Conservation (phyloP, 2,329 filamentous ascomycete species). For the Colletotrichum lentis region DNA sequence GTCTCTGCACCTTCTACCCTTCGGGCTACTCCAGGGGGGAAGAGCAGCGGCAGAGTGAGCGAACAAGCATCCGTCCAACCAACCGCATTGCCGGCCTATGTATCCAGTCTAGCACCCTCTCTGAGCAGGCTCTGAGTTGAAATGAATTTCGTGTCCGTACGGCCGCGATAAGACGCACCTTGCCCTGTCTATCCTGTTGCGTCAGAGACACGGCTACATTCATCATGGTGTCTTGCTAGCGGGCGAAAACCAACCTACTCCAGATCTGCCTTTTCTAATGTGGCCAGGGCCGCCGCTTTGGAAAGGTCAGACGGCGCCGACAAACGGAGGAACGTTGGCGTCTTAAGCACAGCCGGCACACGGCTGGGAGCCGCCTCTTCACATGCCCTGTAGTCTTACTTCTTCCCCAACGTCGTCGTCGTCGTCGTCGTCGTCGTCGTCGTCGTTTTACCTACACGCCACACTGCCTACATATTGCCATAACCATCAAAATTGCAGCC, state of each 20-base stretch:
- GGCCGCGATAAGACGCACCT: background rate
- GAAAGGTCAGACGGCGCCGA: background rate
- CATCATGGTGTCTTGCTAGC: background rate
- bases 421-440: background rate
- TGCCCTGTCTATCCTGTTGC: background rate
- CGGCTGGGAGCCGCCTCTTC: background rate
- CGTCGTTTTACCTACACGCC: background rate
- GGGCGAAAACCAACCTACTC: background rate
- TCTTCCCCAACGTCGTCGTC: background rate
- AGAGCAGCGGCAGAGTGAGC: background rate
- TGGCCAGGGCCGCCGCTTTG: background rate
- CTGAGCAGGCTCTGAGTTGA: background rate
- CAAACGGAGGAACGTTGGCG: too few relatives aligned
- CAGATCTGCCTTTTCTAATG: too few relatives aligned
- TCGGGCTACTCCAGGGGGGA: background rate
- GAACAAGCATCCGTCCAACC: background rate
- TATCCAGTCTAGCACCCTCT: too few relatives aligned
- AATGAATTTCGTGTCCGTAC: background rate
- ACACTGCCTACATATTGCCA: background rate
- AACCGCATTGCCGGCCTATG: too few relatives aligned
- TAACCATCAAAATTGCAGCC: background rate
- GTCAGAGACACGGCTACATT: background rate
- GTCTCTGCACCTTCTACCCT: background rate
- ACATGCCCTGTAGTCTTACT: conserved; percentile 1
- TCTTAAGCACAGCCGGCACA: too few relatives aligned